Conservation (phyloP, 116 monocot species). For the Dioscorea cayenensis region DNA sequence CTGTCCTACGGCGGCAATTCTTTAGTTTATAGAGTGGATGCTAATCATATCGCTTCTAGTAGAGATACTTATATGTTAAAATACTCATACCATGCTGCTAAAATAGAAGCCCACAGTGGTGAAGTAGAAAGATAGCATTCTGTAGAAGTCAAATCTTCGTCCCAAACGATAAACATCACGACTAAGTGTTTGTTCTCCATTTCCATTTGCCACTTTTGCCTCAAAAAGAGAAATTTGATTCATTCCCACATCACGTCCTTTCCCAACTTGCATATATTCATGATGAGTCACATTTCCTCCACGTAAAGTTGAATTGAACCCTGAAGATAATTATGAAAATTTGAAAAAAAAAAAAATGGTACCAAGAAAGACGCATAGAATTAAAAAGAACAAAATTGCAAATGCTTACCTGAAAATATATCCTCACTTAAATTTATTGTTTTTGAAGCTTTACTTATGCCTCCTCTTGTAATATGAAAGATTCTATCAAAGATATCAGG, state of each 20-base stretch:
- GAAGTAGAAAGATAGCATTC: slow-evolving; percentile 94
- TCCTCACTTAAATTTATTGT: slow-evolving; percentile 90
- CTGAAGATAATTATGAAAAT: slow-evolving; percentile 21
- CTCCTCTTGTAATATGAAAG: slow-evolving; percentile 91
- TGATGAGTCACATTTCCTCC: slow-evolving; percentile 91
- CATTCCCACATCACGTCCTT: slow-evolving; percentile 97
- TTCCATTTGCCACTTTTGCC: slow-evolving; percentile 95
- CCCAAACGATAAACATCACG: slow-evolving; percentile 92
- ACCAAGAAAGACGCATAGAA: not conserved
- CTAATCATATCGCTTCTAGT: not conserved
- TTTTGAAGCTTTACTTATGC: slow-evolving; percentile 91
- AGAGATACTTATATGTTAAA: not conserved
- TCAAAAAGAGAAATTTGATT: slow-evolving; percentile 97
- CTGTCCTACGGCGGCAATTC: no score
- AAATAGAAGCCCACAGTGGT: slow-evolving; percentile 96
- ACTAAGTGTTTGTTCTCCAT: slow-evolving; percentile 91
- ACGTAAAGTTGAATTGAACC: slow-evolving; percentile 80
- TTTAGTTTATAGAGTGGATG: not conserved
- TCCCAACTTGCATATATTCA: slow-evolving; percentile 98
- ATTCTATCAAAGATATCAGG: slow-evolving; percentile 97
- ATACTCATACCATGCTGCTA: slow-evolving; percentile 79
- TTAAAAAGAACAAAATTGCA: not conserved
- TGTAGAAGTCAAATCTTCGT: slow-evolving; percentile 88
- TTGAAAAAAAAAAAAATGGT: not conserved
- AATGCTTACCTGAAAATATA: slow-evolving; percentile 69